phyloP scores from a whole-genome alignment of 495 filamentous ascomycete species.

The Penicillium soppii region DNA sequence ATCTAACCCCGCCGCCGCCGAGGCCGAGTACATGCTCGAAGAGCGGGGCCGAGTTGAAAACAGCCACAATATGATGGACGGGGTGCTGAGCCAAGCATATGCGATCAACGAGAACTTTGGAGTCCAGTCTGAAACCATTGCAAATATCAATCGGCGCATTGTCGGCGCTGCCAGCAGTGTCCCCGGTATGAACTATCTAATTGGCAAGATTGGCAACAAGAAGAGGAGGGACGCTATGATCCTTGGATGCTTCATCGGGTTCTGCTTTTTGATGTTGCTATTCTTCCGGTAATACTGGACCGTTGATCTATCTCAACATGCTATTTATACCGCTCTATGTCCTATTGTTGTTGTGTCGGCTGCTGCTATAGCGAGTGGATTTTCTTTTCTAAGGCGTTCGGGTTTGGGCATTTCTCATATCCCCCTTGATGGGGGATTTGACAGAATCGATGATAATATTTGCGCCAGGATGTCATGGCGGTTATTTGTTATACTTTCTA shows the following conservation, averaged over 20 bases:
- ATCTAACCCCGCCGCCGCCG: constrained; percentile 73
- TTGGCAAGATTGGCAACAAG: constrained; percentile 90
- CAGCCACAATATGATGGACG: constrained; percentile 83
- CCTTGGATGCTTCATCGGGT: constrained; percentile 81
- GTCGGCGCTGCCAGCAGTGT: constrained; percentile 84
- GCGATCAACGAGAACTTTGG: constrained; percentile 92
- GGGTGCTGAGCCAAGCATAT: constrained; percentile 93
- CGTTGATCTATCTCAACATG: not conserved
- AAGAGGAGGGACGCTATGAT: constrained; percentile 95
- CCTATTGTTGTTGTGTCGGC: constrained; percentile 8
- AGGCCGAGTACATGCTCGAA: constrained; percentile 95
- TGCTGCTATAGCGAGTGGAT: constrained; percentile 24
- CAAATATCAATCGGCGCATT: constrained; percentile 85
- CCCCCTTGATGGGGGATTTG: constrained; percentile 10
- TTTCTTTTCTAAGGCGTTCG: constrained; percentile 19
- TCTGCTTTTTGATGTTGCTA: constrained; percentile 85
- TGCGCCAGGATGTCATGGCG: constrained; percentile 14
- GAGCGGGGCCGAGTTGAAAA: constrained; percentile 83
- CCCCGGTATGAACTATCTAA: constrained; percentile 89
- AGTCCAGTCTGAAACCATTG: constrained; percentile 79
- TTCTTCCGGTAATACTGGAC: constrained; percentile 63
- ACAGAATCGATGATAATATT: constrained; percentile 20
- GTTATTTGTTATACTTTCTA: constrained; percentile 18
- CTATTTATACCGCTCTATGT: not conserved
- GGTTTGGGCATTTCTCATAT: constrained; percentile 16